These are phyloP conservation scores for Cystobasidiaceae sp. DNA, from an alignment of 1,284 basidiomycete genomes.

Conservation along the genomic window DNA sequence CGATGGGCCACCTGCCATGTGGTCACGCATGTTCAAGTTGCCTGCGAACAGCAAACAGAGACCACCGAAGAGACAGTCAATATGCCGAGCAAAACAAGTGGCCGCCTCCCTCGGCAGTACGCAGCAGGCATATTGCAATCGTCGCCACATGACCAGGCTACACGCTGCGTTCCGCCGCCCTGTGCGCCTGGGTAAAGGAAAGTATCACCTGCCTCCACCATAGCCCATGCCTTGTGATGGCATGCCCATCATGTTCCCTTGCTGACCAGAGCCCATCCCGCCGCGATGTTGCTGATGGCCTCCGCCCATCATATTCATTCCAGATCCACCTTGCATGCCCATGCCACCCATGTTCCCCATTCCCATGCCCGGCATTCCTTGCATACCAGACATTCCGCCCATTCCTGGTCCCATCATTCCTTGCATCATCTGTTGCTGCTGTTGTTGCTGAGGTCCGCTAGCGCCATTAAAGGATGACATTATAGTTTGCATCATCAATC, in stretches of 20 bases:
- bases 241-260: too few species aligned
- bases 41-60: too few species aligned
- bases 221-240: too few species aligned
- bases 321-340: constrained; percentile 2
- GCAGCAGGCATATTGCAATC: too few species aligned
- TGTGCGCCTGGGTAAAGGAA: too few species aligned
- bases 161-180: too few species aligned
- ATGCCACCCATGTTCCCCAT: constrained; percentile 1
- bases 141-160: too few species aligned
- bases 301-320: constrained; percentile 21
- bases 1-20: too few species aligned
- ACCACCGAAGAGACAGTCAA: too few species aligned
- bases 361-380: constrained; percentile 48
- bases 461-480: constrained; percentile 37
- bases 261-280: not conserved
- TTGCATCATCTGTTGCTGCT: constrained; percentile 44
- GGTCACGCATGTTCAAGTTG: too few species aligned
- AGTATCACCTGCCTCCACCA: not conserved
- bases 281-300: not conserved
- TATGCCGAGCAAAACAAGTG: too few species aligned
- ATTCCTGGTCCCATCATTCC: constrained; percentile 43
- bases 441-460: constrained; percentile 46
- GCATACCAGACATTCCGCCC: constrained; percentile 51
- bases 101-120: too few species aligned
- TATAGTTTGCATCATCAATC: constrained; percentile 41